These are phyloP conservation scores for Wickerhamiella spandovensis DNA, from an alignment of 805 yeast species.

Conservation along the genomic window DNA sequence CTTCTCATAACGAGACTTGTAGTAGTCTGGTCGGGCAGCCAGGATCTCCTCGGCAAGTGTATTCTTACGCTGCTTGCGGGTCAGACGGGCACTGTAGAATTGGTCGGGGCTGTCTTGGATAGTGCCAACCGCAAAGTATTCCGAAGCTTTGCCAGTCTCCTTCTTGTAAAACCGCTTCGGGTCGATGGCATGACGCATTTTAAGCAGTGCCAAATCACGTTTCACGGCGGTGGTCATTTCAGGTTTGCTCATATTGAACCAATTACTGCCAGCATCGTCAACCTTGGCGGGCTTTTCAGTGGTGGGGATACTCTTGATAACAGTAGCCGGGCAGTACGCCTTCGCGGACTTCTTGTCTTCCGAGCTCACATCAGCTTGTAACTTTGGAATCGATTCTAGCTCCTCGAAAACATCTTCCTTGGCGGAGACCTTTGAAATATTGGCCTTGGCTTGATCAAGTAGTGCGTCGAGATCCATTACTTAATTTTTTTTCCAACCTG, in stretches of 20 bases:
- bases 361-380: background rate
- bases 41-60: conserved; percentile 75
- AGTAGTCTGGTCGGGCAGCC: conserved; percentile 48
- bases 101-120: conserved; percentile 73
- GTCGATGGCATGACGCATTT: conserved; percentile 82
- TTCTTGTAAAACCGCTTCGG: conserved; percentile 92
- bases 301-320: conserved; percentile 17
- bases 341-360: background rate
- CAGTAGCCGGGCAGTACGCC: background rate
- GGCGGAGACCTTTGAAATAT: background rate
- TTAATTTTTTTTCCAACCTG: conserved; percentile 2
- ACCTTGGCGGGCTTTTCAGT: conserved; percentile 19
- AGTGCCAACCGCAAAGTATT: conserved; percentile 79
- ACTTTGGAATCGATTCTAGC: conserved; percentile 11
- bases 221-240: conserved; percentile 60
- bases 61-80: conserved; percentile 57
- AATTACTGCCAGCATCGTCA: conserved; percentile 40
- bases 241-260: conserved; percentile 73
- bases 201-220: conserved; percentile 64
- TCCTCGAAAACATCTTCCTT: conserved; percentile 19
- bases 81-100: conserved; percentile 52
- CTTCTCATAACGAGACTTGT: conserved; percentile 71
- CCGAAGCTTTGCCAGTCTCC: conserved; percentile 59
- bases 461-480: conserved; percentile 11
- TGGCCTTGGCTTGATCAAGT: conserved; percentile 10